These are phyloP conservation scores for Boehmeria nivea DNA, from an alignment of 306 rosid genomes.

Conservation along the genomic window DNA sequence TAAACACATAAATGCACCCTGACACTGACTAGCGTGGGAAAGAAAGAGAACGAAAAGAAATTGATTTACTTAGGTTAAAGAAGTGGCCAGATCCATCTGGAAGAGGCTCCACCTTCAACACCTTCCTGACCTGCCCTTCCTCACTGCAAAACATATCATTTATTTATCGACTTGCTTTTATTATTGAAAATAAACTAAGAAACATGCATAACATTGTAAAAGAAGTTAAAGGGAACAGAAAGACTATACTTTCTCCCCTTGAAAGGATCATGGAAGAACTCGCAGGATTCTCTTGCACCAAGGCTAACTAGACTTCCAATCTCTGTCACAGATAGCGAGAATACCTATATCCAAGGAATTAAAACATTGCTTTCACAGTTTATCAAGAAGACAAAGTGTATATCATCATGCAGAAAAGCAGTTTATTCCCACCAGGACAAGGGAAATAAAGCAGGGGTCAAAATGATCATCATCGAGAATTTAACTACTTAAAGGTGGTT, in stretches of 20 bases:
- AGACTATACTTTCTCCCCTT: conserved; percentile 63
- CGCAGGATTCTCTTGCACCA: conserved; percentile 60
- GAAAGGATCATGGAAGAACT: conserved; percentile 65
- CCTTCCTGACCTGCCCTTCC: conserved; percentile 83
- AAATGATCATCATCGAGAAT: too few species aligned
- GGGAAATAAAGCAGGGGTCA: too few species aligned
- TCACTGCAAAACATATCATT: conserved; percentile 56
- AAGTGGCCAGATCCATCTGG: conserved; percentile 90
- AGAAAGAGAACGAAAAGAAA: conserved; percentile 17
- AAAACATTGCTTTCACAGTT: conserved; percentile 12
- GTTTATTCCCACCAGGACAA: too few species aligned
- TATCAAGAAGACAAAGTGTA: neutral
- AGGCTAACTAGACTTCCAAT: conserved; percentile 74
- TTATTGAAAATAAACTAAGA: conserved; percentile 2
- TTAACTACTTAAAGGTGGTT: too few species aligned
- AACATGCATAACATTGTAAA: too few species aligned
- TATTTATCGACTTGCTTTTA: conserved; percentile 1
- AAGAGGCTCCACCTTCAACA: conserved; percentile 87
- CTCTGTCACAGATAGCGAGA: conserved; percentile 76
- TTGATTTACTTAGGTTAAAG: conserved; percentile 85
- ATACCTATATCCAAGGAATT: conserved; percentile 53
- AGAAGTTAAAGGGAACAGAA: neutral
- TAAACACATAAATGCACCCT: too few species aligned
- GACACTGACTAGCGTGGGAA: too few species aligned
- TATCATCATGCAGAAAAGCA: neutral